Evolutionary conservation across 306 rosid genomes (phyloP), one percentile per base, ranked within the genome.

Genomic region (Sophora flavescens): DNA sequence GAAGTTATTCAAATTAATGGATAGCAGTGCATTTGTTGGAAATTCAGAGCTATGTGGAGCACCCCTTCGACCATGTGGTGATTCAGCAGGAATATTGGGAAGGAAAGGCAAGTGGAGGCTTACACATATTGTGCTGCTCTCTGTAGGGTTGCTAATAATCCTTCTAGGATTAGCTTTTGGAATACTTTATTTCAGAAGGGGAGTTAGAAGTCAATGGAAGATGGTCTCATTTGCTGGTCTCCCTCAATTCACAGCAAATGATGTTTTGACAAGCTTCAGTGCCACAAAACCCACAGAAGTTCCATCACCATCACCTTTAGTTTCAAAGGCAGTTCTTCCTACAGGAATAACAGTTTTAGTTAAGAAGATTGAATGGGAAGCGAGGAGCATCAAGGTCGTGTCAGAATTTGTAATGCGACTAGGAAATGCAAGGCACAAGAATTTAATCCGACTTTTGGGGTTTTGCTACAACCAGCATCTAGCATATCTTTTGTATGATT

Each of bases 341-440:
- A 95, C 97, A 15, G 97, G 98, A 65, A 95, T 95, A 77, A 84
- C 92, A 13, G 97, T 95, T 70, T 63, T 88, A 17, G 91, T 95
- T 28, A 92, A 89, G 87, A 90, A 81, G 88, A 83, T 89, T 47
- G 97, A 92, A 57, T 86, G 89, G 91, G 93, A 87, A 74, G 80
- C 72, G 6, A 92, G 86, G 61, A 84, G 63, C 75, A 79, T 83
- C 28, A 80, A 64, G 68, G 75, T 18, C 32, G 82, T 88, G 82
- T 63, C 85, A 30, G 92, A 86, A 38, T 85, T 90, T 44, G 80
- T 91, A 68, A 84, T 69, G 71, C 81, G 54, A 45, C 81, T 89
- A 12, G 98, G 96, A 47, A 86, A 88, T 85, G 79, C 90, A 62
- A 88, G 98, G 88, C 91, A 85, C 79, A 85, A 86, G 86, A 89